phyloP scores from a whole-genome alignment of 192 early-diverging fungal genomes.

The Powellomyces hirtus region DNA sequence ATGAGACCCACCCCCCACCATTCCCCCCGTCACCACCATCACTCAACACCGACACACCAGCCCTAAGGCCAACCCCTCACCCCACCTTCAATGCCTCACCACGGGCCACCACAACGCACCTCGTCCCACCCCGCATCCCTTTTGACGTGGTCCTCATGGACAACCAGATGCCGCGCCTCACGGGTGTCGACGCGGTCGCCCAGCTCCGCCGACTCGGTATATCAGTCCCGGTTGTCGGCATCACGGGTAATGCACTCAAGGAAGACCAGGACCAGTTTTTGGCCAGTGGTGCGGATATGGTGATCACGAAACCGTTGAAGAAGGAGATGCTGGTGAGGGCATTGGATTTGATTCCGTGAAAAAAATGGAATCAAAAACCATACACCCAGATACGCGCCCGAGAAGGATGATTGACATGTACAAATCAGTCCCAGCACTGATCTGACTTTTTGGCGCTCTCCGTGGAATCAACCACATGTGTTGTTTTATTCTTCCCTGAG shows the following conservation, averaged over 20 bases:
- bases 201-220: neutral
- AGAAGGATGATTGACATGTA: too few species aligned
- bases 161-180: slow-evolving; percentile 4
- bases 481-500: too few species aligned
- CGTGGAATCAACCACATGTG: too few species aligned
- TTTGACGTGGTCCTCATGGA: slow-evolving; percentile 6
- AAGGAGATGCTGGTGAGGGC: slow-evolving; percentile 17
- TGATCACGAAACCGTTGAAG: slow-evolving; percentile 25
- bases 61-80: neutral
- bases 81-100: too few species aligned
- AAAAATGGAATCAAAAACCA: too few species aligned
- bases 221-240: neutral
- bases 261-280: slow-evolving; percentile 26
- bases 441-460: too few species aligned
- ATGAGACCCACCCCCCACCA: neutral
- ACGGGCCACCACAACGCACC: too few species aligned
- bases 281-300: slow-evolving; percentile 17
- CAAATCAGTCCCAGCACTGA: too few species aligned
- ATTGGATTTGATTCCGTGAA: slow-evolving; percentile 17
- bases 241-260: slow-evolving; percentile 19
- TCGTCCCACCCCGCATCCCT: too few species aligned
- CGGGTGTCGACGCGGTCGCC: neutral
- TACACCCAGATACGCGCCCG: too few species aligned
- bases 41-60: neutral
- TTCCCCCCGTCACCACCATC: neutral